phyloP scores from a whole-genome alignment of 805 yeast genomes.

The Cyberlindnera mississippiensis region DNA sequence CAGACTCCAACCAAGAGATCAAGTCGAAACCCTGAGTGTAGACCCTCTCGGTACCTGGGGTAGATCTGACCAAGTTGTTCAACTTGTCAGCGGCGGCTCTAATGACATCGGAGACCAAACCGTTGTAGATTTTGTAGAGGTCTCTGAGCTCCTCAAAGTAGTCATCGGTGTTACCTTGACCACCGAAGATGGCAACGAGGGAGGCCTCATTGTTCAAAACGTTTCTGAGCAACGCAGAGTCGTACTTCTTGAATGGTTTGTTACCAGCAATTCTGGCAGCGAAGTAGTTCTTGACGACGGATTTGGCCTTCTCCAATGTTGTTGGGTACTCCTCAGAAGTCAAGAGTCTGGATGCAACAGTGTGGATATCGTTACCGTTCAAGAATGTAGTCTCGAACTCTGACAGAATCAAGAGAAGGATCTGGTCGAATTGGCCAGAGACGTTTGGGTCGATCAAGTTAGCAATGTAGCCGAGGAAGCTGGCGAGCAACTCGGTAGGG shows the following conservation, averaged over 20 bases:
- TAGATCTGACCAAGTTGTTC: conserved; percentile 61
- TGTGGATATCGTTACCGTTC: conserved; percentile 77
- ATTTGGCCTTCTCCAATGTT: conserved; percentile 64
- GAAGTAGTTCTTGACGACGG: conserved; percentile 76
- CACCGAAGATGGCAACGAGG: conserved; percentile 89
- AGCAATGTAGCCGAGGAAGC: conserved; percentile 74
- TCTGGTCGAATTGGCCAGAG: conserved; percentile 62
- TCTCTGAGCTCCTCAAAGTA: conserved; percentile 95
- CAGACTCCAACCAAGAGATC: conserved; percentile 79
- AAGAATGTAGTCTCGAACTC: conserved; percentile 86
- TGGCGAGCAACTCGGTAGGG: conserved; percentile 78
- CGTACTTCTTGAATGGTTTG: conserved; percentile 46
- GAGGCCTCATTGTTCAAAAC: conserved; percentile 53
- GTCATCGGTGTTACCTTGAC: conserved; percentile 98
- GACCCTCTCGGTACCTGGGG: conserved; percentile 77
- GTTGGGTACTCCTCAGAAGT: conserved; percentile 56
- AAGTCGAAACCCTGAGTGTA: conserved; percentile 93
- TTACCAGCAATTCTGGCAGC: conserved; percentile 48
- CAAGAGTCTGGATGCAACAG: conserved; percentile 72
- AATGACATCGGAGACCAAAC: conserved; percentile 69
- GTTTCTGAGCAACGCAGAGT: conserved; percentile 62
- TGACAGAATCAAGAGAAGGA: conserved; percentile 61
- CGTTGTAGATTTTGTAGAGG: conserved; percentile 70
- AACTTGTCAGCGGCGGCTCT: conserved; percentile 65
- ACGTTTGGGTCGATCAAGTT: conserved; percentile 39